Percentiles rank a stretch among this genome's conserved stretches.
Evolutionary conservation across 148 eudicot species (phyloP).

Genomic region (Vaccinium myrtillus): DNA sequence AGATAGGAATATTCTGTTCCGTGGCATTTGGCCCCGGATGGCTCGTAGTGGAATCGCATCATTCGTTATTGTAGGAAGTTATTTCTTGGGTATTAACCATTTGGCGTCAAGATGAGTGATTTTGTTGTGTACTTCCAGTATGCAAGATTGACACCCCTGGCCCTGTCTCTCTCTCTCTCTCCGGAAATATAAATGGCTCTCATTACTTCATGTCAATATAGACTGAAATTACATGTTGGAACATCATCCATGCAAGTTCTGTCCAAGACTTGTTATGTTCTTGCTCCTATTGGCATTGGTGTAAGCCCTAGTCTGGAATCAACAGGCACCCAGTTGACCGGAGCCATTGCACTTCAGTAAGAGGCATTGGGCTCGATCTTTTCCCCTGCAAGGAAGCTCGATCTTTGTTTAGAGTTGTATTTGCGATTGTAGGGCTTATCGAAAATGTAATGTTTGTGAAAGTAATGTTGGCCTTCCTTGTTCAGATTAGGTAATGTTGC

Average conservation of each 20-base stretch:
- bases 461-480: neutral
- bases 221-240: neutral
- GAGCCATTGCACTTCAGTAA: neutral
- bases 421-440: neutral
- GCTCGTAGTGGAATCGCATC: conserved; percentile 88
- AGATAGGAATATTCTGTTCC: conserved; percentile 69
- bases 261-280: no score
- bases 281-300: neutral
- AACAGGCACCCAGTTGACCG: no score
- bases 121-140: neutral
- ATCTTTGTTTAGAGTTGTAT: neutral
- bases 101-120: conserved; percentile 25
- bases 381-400: neutral
- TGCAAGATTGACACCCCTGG: neutral
- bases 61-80: conserved; percentile 64
- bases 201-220: neutral
- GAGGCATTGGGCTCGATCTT: neutral
- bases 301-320: no score
- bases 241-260: neutral
- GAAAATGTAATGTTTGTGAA: neutral
- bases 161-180: neutral
- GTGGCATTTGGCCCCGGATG: conserved; percentile 72
- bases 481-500: neutral
- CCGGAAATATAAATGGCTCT: neutral
- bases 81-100: conserved; percentile 57